Percentiles rank a stretch among this genome's conserved stretches.
Conservation (phyloP, 768 basidiomycete species). For the Tricholoma terreum region DNA sequence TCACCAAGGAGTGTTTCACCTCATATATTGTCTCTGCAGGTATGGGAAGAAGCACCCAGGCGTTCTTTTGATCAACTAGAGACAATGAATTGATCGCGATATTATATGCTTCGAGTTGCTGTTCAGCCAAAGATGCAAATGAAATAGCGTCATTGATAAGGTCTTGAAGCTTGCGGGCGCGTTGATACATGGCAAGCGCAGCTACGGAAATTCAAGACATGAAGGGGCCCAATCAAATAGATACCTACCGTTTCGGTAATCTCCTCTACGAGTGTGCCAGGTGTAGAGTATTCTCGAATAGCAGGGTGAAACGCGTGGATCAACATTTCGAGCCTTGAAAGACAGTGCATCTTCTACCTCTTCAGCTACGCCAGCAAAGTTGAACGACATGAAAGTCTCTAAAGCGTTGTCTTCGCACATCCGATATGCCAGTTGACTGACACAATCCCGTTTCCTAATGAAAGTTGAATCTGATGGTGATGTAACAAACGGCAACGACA, state of each 20-base stretch:
- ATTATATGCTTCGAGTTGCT: constrained; percentile 76
- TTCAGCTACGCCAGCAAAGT: constrained; percentile 79
- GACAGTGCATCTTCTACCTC: constrained; percentile 87
- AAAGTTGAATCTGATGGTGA: constrained; percentile 4
- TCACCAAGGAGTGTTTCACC: constrained; percentile 38
- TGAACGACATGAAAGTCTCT: constrained; percentile 72
- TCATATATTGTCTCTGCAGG: constrained; percentile 43
- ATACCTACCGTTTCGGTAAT: constrained; percentile 84
- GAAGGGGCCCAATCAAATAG: constrained; percentile 6
- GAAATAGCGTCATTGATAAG: constrained; percentile 40
- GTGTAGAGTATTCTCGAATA: constrained; percentile 93
- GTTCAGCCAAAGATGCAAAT: constrained; percentile 50
- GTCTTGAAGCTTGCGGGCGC: constrained; percentile 74
- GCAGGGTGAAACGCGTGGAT: constrained; percentile 79
- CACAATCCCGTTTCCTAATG: constrained; percentile 75
- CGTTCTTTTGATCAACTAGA: constrained; percentile 73
- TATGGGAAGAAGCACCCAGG: constrained; percentile 76
- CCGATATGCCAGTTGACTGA: constrained; percentile 77
- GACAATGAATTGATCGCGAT: constrained; percentile 88
- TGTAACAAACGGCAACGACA: constrained; percentile 31
- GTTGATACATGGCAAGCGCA: constrained; percentile 89
- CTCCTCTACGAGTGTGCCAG: constrained; percentile 84
- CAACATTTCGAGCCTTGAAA: constrained; percentile 92
- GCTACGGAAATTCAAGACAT: constrained; percentile 45
- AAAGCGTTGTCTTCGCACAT: constrained; percentile 92